A percentile compares a stretch with the other conserved stretches of the same genome.
These are phyloP conservation scores for Bacidia rubella DNA, from an alignment of 495 filamentous ascomycete species.

Conservation along the genomic window DNA sequence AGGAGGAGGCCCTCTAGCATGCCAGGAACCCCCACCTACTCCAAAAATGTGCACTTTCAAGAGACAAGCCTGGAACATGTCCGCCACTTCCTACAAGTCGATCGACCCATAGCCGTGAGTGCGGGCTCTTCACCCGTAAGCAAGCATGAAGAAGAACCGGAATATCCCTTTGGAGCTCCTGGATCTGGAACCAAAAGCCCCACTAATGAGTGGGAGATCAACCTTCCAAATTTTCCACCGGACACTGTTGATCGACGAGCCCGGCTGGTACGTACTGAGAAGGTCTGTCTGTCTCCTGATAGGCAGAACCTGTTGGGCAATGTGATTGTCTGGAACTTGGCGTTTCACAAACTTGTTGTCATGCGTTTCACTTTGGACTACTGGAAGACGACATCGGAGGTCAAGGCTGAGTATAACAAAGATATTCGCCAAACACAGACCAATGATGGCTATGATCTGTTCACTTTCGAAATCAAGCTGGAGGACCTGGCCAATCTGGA, in stretches of 20 bases:
- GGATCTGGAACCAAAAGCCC: conserved; percentile 30
- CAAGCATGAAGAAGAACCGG: conserved; percentile 61
- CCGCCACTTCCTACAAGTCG: conserved; percentile 84
- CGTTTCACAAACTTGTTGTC: conserved; percentile 78
- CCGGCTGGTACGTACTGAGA: conserved; percentile 61
- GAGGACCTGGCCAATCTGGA: conserved; percentile 82
- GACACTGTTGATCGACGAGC: conserved; percentile 49
- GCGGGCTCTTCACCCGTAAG: conserved; percentile 91
- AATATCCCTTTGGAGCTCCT: conserved; percentile 70
- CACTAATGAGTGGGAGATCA: conserved; percentile 76
- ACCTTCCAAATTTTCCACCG: conserved; percentile 66
- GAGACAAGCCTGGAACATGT: conserved; percentile 79
- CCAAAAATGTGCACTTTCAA: conserved; percentile 93
- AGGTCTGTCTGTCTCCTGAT: conserved; percentile 73
- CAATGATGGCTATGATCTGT: conserved; percentile 65
- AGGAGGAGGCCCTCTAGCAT: conserved; percentile 81
- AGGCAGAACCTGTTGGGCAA: conserved; percentile 72
- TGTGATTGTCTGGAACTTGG: conserved; percentile 73
- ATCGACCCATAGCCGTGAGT: conserved; percentile 87
- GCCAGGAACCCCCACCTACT: conserved; percentile 91
- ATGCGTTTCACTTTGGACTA: conserved; percentile 93
- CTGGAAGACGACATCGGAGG: conserved; percentile 96
- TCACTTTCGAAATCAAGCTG: conserved; percentile 86
- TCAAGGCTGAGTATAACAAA: conserved; percentile 72
- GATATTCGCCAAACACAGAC: conserved; percentile 56